Evolutionary conservation across 495 filamentous ascomycete genomes (phyloP), one percentile per base, ranked within the genome.

Genomic region (Trichoderma virens): DNA sequence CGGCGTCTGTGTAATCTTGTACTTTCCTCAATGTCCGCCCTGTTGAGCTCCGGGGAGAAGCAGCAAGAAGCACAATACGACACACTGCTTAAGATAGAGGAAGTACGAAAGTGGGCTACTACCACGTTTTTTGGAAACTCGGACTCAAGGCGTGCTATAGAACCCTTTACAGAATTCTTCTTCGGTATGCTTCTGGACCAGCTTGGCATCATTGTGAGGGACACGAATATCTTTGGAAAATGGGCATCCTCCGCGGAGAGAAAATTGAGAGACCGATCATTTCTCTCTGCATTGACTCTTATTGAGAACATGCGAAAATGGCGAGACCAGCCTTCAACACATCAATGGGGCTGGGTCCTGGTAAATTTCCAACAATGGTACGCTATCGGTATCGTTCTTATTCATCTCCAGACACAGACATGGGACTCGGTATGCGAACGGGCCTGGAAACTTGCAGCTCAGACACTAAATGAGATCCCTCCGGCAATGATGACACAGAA

Each of bases 381-480:
- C 16, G 30, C 59, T 13, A 4, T 61, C 9, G 59, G 59, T 9
- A 38, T 61, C 59, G 30, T 38, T 18, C 59, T 61, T 14, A 35
- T 61, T 23, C 59, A 32, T 9, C 31, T 61, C 28, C 35, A 38
- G 18, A 9, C 4, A 38, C 27, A 32, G 31, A 18, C 28, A 23
- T 61, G 59, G 59, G 30, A 38, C 16, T 23, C 59, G 9, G 35
- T 30, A 23, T 61, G 59, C 31, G 59, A 61, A 38, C 30, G 31
- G n/a, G 59, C 59, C 31, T 61, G 59, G 59, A 61, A 2, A 6
- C 3, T 45, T 45, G 41, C 41, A 45, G 41, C n/a, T 1, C 14
- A 45, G 41, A 45, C 41, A 20, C 18, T 45, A 3, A 45, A 45
- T n/a, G 41, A 18, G 14, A 45, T 45, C 18, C 41, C 41, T 5